Evolutionary conservation across 2,329 filamentous ascomycete genomes (phyloP), one percentile per base, ranked within the genome.

Genomic region (Trichoderma cornu-damae): DNA sequence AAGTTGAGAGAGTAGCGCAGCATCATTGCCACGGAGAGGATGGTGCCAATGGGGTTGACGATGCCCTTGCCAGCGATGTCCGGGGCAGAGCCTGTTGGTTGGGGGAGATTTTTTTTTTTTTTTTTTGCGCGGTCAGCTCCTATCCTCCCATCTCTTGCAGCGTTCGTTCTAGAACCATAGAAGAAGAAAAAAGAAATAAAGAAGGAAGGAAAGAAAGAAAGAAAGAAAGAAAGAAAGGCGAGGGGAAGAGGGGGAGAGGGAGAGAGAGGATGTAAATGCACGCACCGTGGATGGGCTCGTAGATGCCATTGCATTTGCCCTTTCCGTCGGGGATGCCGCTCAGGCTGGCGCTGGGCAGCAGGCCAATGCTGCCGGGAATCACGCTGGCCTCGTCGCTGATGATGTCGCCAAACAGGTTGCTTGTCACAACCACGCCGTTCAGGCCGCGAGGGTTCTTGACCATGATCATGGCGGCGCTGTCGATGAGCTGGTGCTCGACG

Each of bases 401-500:
- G 70, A 97, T 97, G 73, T 97, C 93, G 61, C 93, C 94, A 70
- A 96, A 96, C 65, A 97, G 72, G 74, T 97, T 99, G 78, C 87
- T 92, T 11, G 92, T 96, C 62, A 97, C 86, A 46, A 97, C 83
- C 34, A 97, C 85, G 54, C 93, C 94, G 71, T 96, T 97, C 53
- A 97, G 79, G 20, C 85, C 83, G 9, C 86, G 80, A 8, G 93
- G 93, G 75, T 92, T 93, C 86, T 96, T 96, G 69, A 97, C 83
- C 88, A 97, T 90, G 65, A 96, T 79, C 92, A 97, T 96, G 63
- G 93, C 93, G n/a, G 93, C 93, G 57, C 85, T 90, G 76, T 97
- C 93, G 70, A 97, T 96, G 50, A 97, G 82, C 72, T 97, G 92
- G 72, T 96, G 93, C 63, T 86, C 84, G 42, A 95, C 76, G 77